These are phyloP conservation scores for Camellia lanceoleosa DNA, from an alignment of 148 eudicot species.

Conservation along the genomic window DNA sequence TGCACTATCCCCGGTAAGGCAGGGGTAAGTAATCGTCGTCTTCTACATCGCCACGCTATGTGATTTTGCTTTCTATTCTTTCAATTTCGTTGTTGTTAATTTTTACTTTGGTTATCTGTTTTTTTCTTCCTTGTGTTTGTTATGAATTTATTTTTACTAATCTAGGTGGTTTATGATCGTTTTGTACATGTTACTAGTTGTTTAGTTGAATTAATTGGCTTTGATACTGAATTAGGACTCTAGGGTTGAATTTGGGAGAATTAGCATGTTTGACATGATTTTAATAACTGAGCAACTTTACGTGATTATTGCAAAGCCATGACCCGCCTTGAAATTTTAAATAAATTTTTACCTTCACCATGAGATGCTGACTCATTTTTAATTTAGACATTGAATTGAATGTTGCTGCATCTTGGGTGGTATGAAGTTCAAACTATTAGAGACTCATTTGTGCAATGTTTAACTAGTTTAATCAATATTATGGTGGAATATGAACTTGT, in stretches of 20 bases:
- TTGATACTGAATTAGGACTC: neutral
- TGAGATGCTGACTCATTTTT: neutral
- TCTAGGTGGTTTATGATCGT: neutral
- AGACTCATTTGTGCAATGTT: neutral
- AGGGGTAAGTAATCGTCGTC: conserved; percentile 39
- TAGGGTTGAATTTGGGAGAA: neutral
- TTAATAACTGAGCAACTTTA: too few relatives aligned
- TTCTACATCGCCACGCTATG: neutral
- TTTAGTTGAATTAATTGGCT: neutral
- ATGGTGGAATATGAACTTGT: neutral
- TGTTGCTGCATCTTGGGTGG: neutral
- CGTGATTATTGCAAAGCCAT: neutral
- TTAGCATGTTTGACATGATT: neutral
- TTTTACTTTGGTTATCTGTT: neutral
- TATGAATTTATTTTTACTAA: neutral
- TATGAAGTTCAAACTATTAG: neutral
- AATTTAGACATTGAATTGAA: too few relatives aligned
- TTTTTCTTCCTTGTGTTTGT: neutral
- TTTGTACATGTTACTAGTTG: neutral
- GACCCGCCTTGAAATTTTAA: neutral
- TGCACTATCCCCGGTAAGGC: conserved; percentile 83
- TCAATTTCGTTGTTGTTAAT: neutral
- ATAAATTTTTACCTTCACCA: neutral
- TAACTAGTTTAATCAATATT: neutral
- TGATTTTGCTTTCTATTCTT: neutral